phyloP scores from a whole-genome alignment of 192 early-diverging fungal genomes.

The Phlyctochytrium arcticum region DNA sequence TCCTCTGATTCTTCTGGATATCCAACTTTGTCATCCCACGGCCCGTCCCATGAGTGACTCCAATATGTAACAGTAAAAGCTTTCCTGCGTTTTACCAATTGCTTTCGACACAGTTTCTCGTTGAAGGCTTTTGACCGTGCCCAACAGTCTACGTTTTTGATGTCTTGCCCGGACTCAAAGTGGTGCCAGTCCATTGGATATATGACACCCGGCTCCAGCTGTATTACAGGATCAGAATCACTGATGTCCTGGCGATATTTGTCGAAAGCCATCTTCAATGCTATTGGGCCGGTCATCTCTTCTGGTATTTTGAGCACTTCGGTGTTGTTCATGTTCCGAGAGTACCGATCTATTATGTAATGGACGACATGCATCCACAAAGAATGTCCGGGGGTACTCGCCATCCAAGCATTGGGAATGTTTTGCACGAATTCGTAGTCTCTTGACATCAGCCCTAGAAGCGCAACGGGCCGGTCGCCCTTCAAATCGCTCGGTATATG shows the following conservation, averaged over 20 bases:
- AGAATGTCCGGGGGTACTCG: slow-evolving; percentile 28
- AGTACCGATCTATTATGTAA: slow-evolving; percentile 6
- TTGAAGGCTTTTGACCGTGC: slow-evolving; percentile 3
- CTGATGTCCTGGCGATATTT: background rate
- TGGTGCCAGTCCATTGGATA: slow-evolving; percentile 20
- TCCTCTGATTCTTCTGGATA: no score
- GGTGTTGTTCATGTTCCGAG: background rate
- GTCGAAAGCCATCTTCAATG: slow-evolving; percentile 1
- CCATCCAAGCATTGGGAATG: slow-evolving; percentile 43
- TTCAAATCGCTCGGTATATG: background rate
- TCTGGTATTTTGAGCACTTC: slow-evolving; percentile 24
- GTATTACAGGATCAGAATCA: background rate
- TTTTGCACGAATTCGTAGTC: slow-evolving; percentile 18
- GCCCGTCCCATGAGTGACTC: slow-evolving; percentile 21
- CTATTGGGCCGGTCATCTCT: slow-evolving; percentile 28
- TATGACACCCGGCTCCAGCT: background rate
- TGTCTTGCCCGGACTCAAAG: background rate
- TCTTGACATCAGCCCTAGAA: background rate
- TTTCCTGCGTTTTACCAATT: background rate
- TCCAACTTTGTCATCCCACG: background rate
- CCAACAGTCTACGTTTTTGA: background rate
- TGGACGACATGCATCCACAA: slow-evolving; percentile 31
- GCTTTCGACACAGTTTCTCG: background rate
- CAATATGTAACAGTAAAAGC: slow-evolving; percentile 25
- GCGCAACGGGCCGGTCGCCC: background rate